These are phyloP conservation scores for Sungouiozyma ichnusensis DNA, from an alignment of 805 yeast species.

Conservation along the genomic window DNA sequence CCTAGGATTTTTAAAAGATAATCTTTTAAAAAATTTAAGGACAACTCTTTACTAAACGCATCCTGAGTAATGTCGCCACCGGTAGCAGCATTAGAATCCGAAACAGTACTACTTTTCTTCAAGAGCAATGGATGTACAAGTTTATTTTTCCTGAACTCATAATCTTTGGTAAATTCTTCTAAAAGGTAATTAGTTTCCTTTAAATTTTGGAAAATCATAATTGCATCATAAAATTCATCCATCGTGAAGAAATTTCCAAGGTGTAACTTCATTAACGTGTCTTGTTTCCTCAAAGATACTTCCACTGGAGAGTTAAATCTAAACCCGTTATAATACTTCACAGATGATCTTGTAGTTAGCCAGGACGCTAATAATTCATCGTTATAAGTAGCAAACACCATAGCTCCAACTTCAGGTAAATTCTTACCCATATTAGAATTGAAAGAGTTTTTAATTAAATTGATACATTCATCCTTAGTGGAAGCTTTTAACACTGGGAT, in stretches of 20 bases:
- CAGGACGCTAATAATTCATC: conserved; percentile 43
- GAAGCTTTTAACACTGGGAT: conserved; percentile 65
- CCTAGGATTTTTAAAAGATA: conserved; percentile 60
- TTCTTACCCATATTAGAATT: conserved; percentile 51
- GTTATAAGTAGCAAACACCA: conserved; percentile 42
- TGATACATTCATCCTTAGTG: conserved; percentile 65
- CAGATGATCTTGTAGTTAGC: conserved; percentile 48
- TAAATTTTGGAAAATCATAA: conserved; percentile 68
- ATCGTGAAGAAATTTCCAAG: conserved; percentile 39
- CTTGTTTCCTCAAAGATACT: conserved; percentile 55
- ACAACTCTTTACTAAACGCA: conserved; percentile 18
- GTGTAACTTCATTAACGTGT: conserved; percentile 32
- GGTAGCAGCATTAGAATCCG: conserved; percentile 11
- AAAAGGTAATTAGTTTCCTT: conserved; percentile 53
- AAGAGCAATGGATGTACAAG: conserved; percentile 55
- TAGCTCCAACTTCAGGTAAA: conserved; percentile 34
- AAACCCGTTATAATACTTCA: conserved; percentile 35
- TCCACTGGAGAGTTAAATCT: conserved; percentile 84
- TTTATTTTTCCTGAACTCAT: conserved; percentile 59
- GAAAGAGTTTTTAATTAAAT: conserved; percentile 56
- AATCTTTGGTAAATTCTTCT: conserved; percentile 56
- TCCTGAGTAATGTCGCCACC: conserved; percentile 22
- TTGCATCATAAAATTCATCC: conserved; percentile 71
- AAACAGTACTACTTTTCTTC: conserved; percentile 23
- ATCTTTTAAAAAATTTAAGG: conserved; percentile 31